phyloP scores from a whole-genome alignment of 179 eudicot genomes.

The Patellifolia procumbens region DNA sequence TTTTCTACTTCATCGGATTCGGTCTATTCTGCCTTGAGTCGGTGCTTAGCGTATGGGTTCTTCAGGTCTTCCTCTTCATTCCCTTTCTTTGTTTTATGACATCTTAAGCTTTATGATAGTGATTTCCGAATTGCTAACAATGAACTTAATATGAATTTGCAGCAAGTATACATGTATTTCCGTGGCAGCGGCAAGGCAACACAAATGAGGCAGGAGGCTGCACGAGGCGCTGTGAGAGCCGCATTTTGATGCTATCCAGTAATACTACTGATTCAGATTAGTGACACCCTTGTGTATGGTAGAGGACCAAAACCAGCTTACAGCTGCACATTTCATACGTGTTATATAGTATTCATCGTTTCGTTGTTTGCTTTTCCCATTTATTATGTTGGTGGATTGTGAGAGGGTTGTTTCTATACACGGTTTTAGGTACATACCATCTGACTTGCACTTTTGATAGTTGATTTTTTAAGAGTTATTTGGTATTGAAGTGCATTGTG shows the following conservation, averaged over 20 bases:
- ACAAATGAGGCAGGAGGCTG: conserved; percentile 64
- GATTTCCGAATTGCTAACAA: conserved; percentile 1
- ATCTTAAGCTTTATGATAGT: too few relatives aligned
- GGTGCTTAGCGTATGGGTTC: conserved; percentile 74
- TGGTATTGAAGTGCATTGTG: conserved; percentile 4
- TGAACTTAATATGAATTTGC: conserved; percentile 25
- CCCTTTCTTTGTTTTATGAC: background rate
- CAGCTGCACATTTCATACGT: conserved; percentile 22
- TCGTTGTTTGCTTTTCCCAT: conserved; percentile 18
- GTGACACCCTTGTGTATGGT: conserved; percentile 27
- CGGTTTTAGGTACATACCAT: conserved; percentile 26
- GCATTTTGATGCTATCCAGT: conserved; percentile 44
- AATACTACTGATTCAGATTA: conserved; percentile 10
- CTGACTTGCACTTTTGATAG: conserved; percentile 13
- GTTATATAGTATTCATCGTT: conserved; percentile 22
- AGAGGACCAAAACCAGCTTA: conserved; percentile 23
- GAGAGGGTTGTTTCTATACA: conserved; percentile 19
- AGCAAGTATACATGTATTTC: conserved; percentile 74
- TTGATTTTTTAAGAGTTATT: background rate
- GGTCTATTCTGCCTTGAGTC: conserved; percentile 87
- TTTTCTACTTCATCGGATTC: conserved; percentile 90
- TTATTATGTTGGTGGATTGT: conserved; percentile 14
- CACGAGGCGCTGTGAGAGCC: conserved; percentile 69
- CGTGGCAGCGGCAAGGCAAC: conserved; percentile 71
- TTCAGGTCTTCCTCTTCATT: conserved; percentile 53